Evolutionary conservation across 2,329 filamentous ascomycete genomes (phyloP).

Genomic region (Davidsoniella neocaledoniae): DNA sequence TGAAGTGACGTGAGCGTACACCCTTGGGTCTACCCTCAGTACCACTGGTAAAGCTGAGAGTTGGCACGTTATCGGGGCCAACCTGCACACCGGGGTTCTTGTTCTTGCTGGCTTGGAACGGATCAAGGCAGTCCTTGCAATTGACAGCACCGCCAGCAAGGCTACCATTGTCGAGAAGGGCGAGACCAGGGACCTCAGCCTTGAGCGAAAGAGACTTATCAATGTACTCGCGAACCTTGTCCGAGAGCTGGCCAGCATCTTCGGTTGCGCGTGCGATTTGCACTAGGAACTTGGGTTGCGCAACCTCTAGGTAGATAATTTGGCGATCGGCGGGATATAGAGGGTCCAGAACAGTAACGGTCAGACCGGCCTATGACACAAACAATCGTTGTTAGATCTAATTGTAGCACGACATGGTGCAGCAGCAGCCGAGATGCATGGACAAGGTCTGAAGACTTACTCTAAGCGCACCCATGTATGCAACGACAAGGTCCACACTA

Average conservation of each 20-base stretch:
- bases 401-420: not conserved
- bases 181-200: conserved; percentile 57
- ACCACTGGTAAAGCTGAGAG: conserved; percentile 57
- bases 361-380: conserved; percentile 33
- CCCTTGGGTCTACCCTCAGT: conserved; percentile 71
- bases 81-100: conserved; percentile 55
- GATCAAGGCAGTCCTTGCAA: conserved; percentile 50
- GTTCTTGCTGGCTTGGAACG: conserved; percentile 31
- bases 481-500: conserved; percentile 43
- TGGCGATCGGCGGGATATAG: conserved; percentile 48
- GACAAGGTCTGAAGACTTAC: conserved; percentile 17
- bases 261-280: conserved; percentile 54
- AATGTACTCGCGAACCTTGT: conserved; percentile 45
- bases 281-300: conserved; percentile 55
- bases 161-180: conserved; percentile 51
- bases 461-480: conserved; percentile 58
- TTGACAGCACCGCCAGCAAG: conserved; percentile 51
- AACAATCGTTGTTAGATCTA: conserved; percentile 26
- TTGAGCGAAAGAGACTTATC: conserved; percentile 54
- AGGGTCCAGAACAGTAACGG: conserved; percentile 57
- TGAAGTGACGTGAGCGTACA: conserved; percentile 75
- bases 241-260: conserved; percentile 35
- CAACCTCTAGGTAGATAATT: conserved; percentile 57
- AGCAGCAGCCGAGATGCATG: not conserved
- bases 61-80: conserved; percentile 71